phyloP scores from a whole-genome alignment of 371 early-diverging fungal genomes.

The Mortierella sp. region DNA sequence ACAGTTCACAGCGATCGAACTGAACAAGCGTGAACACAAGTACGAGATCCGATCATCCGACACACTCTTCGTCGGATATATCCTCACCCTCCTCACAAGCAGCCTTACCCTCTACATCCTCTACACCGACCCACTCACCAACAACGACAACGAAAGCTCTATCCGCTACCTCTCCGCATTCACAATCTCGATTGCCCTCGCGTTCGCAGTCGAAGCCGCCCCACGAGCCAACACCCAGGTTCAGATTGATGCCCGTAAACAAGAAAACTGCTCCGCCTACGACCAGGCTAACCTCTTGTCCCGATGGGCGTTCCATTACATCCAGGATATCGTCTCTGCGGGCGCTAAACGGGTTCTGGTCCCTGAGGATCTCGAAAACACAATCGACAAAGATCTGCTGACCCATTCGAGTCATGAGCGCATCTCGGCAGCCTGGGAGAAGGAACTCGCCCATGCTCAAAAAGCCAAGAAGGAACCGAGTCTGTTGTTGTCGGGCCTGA shows the following conservation, averaged over 20 bases:
- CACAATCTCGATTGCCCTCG: conserved; percentile 11
- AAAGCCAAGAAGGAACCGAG: conserved; percentile 5
- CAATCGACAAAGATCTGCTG: conserved; percentile 4
- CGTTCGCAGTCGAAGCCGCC: conserved; percentile 26
- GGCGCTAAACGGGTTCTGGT: conserved; percentile 19
- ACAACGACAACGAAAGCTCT: background rate
- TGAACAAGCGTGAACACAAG: conserved; percentile 25
- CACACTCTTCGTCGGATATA: conserved; percentile 14
- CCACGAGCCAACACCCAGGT: conserved; percentile 26
- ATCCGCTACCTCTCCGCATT: conserved; percentile 1
- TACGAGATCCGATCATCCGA: conserved; percentile 33
- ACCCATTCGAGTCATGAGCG: conserved; percentile 18
- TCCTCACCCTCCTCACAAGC: conserved; percentile 13
- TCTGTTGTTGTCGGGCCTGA: background rate
- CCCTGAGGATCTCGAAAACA: conserved; percentile 21
- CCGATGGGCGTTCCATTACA: conserved; percentile 17
- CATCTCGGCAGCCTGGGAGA: conserved; percentile 12
- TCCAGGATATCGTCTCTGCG: conserved; percentile 10
- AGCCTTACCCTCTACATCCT: conserved; percentile 17
- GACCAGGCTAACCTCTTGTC: conserved; percentile 28
- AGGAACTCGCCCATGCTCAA: background rate
- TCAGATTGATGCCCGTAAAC: conserved; percentile 12
- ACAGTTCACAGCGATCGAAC: background rate
- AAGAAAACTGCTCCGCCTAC: conserved; percentile 13
- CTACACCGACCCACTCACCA: background rate